Evolutionary conservation across 2,329 filamentous ascomycete species (phyloP).

Genomic region (Amauroascus niger): DNA sequence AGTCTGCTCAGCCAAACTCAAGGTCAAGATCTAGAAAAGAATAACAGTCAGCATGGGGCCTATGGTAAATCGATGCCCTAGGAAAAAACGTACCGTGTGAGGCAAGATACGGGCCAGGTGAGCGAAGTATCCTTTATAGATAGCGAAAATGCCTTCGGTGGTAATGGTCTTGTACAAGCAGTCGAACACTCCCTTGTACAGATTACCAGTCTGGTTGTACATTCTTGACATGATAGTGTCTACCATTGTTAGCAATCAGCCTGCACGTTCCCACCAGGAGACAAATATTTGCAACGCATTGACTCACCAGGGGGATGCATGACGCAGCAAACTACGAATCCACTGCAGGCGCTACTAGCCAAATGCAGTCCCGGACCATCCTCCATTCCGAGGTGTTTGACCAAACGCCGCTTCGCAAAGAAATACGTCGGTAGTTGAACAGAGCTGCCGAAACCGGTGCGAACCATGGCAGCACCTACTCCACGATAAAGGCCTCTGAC

Average conservation of each 20-base stretch:
- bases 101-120: conserved; percentile 89
- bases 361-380: conserved; percentile 85
- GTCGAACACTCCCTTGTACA: conserved; percentile 90
- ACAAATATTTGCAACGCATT: neutral
- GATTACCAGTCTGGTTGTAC: conserved; percentile 96
- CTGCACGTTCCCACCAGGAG: neutral
- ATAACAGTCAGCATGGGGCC: conserved; percentile 22
- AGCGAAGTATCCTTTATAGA: conserved; percentile 96
- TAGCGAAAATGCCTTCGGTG: conserved; percentile 81
- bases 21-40: conserved; percentile 60
- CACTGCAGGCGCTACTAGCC: conserved; percentile 76
- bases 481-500: conserved; percentile 76
- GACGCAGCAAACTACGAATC: conserved; percentile 91
- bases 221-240: conserved; percentile 98
- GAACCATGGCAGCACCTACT: conserved; percentile 85
- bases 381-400: conserved; percentile 74
- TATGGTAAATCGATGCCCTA: neutral
- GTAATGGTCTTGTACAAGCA: conserved; percentile 83
- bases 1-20: conserved; percentile 91
- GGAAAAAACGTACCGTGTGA: conserved; percentile 55
- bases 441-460: conserved; percentile 89
- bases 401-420: conserved; percentile 80
- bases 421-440: conserved; percentile 98
- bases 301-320: conserved; percentile 86
- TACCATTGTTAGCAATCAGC: conserved; percentile 20